Percentiles rank a stretch among this genome's conserved stretches.
phyloP scores from a whole-genome alignment of 441 rosid genomes.

The Pelargonium australe region DNA sequence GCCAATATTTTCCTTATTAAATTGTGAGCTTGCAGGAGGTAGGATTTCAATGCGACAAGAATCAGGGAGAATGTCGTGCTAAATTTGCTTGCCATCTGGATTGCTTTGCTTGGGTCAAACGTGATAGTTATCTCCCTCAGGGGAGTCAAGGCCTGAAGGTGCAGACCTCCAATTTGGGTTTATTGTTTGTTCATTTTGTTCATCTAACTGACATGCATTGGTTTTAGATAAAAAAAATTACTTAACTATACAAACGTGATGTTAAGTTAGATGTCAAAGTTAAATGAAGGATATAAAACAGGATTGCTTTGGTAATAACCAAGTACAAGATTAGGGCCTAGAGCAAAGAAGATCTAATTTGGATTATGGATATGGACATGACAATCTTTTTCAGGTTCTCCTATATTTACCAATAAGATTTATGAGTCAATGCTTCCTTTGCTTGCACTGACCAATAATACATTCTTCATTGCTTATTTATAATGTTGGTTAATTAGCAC shows the following conservation, averaged over 20 bases:
- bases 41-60: conserved; percentile 85
- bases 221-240: not conserved
- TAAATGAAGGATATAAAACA: conserved; percentile 1
- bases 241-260: conserved; percentile 5
- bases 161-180: conserved; percentile 16
- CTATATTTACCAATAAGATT: not conserved
- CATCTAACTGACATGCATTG: conserved; percentile 16
- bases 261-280: not conserved
- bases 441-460: conserved; percentile 6
- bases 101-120: conserved; percentile 99
- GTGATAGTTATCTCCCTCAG: conserved; percentile 99
- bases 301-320: conserved; percentile 2
- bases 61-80: conserved; percentile 94
- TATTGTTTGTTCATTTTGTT: not conserved
- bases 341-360: not conserved
- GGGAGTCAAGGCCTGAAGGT: conserved; percentile 99
- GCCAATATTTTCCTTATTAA: conserved; percentile 14
- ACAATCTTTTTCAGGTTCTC: not conserved
- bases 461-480: not conserved
- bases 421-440: not conserved
- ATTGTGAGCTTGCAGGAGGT: conserved; percentile 53
- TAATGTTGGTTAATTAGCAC: not conserved
- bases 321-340: not conserved
- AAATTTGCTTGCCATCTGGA: conserved; percentile 95
- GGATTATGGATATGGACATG: not conserved